Base-by-base conservation (phyloP, 2,329 filamentous ascomycete genomes). In the Phaeoacremonium minimum region DNA sequence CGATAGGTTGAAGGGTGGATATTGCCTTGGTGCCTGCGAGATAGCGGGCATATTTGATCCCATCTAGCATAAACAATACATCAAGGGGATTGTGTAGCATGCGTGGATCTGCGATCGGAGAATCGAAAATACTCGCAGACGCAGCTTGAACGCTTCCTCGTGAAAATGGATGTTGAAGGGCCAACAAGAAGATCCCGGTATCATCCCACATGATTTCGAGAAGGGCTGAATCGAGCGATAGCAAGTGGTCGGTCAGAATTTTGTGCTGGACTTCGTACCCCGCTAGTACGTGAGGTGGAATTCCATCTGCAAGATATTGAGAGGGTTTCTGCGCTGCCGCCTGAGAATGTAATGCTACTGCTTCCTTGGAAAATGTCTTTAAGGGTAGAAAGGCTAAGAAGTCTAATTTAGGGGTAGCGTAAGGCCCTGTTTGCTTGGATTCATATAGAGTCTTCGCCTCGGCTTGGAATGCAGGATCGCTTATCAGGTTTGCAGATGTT, bases 141-240 rank as follows among this genome's bases (percentile, higher is more conserved):
- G 60, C 60, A 22, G 11, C 64, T 49, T 74, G 75, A 42, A 77
- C 67, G 18, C 64, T 61, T n/a, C 75, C 75, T 2, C 74, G 66
- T 2, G 69, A 74, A 39, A 70, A 66, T 0, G 74, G 73, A 22
- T 54, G 49, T 15, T 48, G 44, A 2, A 53, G 40, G 7, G 46
- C 46, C 16, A 41, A 11, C 37, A 46, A 22, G 36, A 47, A 18
- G 41, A 46, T 15, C 42, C 45, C 28, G 7, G 37, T 32, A 18
- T n/a, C n/a, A n/a, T 35, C 37, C 37, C 29, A 42, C 33, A 42
- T 40, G 40, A 48, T 28, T 37, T 49, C 52, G n/a, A 53, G 42
- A 2, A 48, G 30, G 43, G 52, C 55, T 30, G 54, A 50, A 6
- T 49, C 42, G 16, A 47, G 40, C 8, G 42, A 40, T 4, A 36